Evolutionary conservation across 2,329 filamentous ascomycete genomes (phyloP).

Genomic region (Pseudogymnoascus sp.): DNA sequence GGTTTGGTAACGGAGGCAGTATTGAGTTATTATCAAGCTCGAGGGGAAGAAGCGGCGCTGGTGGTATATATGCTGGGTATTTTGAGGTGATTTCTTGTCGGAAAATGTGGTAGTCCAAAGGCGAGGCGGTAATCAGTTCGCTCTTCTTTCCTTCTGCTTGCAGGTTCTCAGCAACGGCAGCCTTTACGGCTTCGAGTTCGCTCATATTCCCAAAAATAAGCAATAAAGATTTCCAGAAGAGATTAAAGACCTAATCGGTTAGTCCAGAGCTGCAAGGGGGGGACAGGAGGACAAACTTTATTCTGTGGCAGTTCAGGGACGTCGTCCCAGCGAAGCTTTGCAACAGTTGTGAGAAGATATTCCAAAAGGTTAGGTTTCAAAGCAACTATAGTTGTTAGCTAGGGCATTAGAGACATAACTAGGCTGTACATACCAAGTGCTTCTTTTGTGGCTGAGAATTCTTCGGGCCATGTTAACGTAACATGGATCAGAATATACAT

Average conservation of each 20-base stretch:
- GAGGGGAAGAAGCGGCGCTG: constrained; percentile 71
- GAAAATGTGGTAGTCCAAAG: constrained; percentile 92
- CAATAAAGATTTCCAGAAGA: constrained; percentile 88
- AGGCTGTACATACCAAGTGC: background rate
- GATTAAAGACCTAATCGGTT: constrained; percentile 55
- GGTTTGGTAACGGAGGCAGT: constrained; percentile 73
- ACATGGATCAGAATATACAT: constrained; percentile 54
- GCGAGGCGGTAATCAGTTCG: constrained; percentile 83
- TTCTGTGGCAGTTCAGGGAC: constrained; percentile 54
- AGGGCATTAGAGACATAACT: background rate
- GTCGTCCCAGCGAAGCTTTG: constrained; percentile 67
- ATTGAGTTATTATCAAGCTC: constrained; percentile 89
- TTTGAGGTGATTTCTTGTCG: constrained; percentile 96
- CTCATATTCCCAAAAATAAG: constrained; percentile 74
- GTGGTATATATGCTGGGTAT: constrained; percentile 92
- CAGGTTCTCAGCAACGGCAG: constrained; percentile 55
- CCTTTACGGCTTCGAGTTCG: constrained; percentile 67
- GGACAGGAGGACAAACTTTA: constrained; percentile 42
- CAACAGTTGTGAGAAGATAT: constrained; percentile 61
- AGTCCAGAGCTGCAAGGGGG: constrained; percentile 20
- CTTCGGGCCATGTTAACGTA: constrained; percentile 43
- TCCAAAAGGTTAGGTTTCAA: constrained; percentile 62
- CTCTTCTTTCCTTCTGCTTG: constrained; percentile 53
- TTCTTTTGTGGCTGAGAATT: constrained; percentile 30
- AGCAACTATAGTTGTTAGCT: constrained; percentile 33